Percentiles rank a stretch among this genome's conserved stretches.
Conservation (phyloP, 768 basidiomycete genomes). For the Podaxis sp. region DNA sequence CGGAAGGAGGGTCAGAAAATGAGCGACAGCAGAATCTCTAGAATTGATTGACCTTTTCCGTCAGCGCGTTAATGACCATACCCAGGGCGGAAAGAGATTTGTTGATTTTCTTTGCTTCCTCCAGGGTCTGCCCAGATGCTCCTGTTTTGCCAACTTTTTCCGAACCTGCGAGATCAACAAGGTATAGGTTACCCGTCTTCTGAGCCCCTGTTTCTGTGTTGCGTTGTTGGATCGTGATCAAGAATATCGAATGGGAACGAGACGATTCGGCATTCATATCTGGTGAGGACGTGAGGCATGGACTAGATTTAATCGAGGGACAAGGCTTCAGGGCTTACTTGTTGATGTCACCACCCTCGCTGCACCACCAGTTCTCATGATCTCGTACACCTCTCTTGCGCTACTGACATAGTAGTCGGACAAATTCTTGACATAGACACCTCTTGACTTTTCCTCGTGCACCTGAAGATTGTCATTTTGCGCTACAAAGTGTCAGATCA, state of each 20-base stretch:
- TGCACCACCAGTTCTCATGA: slow-evolving; percentile 94
- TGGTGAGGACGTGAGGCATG: slow-evolving; percentile 28
- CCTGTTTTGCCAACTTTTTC: slow-evolving; percentile 99
- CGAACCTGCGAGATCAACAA: slow-evolving; percentile 97
- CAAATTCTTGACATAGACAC: slow-evolving; percentile 96
- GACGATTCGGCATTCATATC: slow-evolving; percentile 99
- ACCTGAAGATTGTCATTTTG: slow-evolving; percentile 98
- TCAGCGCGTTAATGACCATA: slow-evolving; percentile 99
- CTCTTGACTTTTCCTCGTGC: slow-evolving; percentile 96
- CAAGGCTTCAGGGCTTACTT: slow-evolving; percentile 51
- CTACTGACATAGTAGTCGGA: slow-evolving; percentile 98
- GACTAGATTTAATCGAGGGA: neutral
- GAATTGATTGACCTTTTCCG: slow-evolving; percentile 73
- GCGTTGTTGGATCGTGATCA: slow-evolving; percentile 95
- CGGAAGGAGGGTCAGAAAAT: neutral
- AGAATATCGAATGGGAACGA: slow-evolving; percentile 97
- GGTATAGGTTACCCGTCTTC: slow-evolving; percentile 95
- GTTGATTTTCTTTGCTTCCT: slow-evolving; percentile 99
- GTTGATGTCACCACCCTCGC: slow-evolving; percentile 93
- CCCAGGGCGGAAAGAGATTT: slow-evolving; percentile 96
- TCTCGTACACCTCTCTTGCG: slow-evolving; percentile 94
- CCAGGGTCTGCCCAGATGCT: slow-evolving; percentile 96
- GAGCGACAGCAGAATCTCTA: neutral
- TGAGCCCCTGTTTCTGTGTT: slow-evolving; percentile 95
- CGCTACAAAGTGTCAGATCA: slow-evolving; percentile 41